Conservation (phyloP, 345 rosid genomes). For the Eucalyptus decipiens region DNA sequence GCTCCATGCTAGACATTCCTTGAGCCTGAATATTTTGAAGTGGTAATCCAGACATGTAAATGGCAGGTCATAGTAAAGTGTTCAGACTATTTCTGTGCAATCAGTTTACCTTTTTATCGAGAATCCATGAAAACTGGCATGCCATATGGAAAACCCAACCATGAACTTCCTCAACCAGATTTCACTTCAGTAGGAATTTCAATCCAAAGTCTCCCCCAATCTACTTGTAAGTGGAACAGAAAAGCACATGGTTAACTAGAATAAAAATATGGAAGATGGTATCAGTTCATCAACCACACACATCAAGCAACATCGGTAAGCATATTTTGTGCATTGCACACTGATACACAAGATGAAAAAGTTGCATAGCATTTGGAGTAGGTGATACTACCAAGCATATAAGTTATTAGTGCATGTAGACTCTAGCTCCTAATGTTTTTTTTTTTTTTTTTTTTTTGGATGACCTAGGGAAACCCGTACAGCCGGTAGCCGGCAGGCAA, state of each 20-base stretch:
- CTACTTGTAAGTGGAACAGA: not conserved
- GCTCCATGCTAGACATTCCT: not conserved
- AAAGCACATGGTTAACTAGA: not conserved
- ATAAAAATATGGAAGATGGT: not conserved
- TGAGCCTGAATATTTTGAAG: not conserved
- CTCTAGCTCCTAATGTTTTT: no score
- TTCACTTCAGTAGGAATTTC: no score
- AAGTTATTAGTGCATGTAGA: not conserved
- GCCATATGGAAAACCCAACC: not conserved
- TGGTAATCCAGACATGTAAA: not conserved
- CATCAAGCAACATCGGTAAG: not conserved
- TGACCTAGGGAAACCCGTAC: no score
- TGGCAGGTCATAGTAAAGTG: not conserved
- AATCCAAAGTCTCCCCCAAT: no score
- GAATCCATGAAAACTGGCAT: not conserved
- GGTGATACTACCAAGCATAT: no score
- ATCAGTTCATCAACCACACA: not conserved
- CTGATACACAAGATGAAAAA: not conserved
- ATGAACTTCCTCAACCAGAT: not conserved
- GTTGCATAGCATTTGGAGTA: not conserved
- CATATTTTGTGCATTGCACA: not conserved
- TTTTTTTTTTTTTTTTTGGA: no score
- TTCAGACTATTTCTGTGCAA: not conserved
- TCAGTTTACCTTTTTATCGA: not conserved
- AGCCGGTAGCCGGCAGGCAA: no score